A percentile compares a stretch with the other conserved stretches of the same genome.
Evolutionary conservation across 129 eudicot species (phyloP).

Genomic region (Silybum marianum): DNA sequence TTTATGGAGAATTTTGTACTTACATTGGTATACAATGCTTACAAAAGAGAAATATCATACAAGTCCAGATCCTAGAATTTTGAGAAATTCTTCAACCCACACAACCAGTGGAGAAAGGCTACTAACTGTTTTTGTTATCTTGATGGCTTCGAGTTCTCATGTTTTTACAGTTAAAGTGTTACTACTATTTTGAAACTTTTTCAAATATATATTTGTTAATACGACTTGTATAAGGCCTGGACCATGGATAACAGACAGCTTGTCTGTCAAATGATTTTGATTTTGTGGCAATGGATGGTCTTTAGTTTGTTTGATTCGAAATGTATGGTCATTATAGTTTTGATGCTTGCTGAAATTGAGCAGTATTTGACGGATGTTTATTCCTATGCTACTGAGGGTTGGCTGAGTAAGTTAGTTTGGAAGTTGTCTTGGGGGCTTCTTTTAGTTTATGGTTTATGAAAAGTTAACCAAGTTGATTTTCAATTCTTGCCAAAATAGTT

Average conservation of each 20-base stretch:
- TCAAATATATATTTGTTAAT: neutral
- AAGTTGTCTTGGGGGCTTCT: constrained; percentile 1
- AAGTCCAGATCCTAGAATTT: neutral
- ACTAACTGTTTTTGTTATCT: neutral
- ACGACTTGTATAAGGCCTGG: neutral
- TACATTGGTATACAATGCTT: neutral
- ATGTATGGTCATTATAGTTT: neutral
- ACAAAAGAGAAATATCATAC: neutral
- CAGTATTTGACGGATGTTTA: neutral
- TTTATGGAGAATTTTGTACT: constrained; percentile 16
- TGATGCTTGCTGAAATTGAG: neutral
- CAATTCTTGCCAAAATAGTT: constrained; percentile 11
- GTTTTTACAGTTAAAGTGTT: neutral
- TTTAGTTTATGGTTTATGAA: constrained; percentile 2
- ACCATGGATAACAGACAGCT: neutral
- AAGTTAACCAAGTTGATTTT: constrained; percentile 8
- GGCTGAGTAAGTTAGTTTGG: constrained; percentile 2
- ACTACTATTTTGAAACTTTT: no score
- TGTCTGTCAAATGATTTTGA: neutral
- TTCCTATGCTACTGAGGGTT: neutral
- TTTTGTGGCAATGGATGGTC: neutral
- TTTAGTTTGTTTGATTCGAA: neutral
- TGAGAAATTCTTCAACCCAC: neutral
- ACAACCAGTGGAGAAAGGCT: neutral
- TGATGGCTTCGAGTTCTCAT: neutral